A percentile compares a stretch with the other conserved stretches of the same genome.
Evolutionary conservation across 2,329 filamentous ascomycete genomes (phyloP).

Genomic region (Diplodia sapinea): DNA sequence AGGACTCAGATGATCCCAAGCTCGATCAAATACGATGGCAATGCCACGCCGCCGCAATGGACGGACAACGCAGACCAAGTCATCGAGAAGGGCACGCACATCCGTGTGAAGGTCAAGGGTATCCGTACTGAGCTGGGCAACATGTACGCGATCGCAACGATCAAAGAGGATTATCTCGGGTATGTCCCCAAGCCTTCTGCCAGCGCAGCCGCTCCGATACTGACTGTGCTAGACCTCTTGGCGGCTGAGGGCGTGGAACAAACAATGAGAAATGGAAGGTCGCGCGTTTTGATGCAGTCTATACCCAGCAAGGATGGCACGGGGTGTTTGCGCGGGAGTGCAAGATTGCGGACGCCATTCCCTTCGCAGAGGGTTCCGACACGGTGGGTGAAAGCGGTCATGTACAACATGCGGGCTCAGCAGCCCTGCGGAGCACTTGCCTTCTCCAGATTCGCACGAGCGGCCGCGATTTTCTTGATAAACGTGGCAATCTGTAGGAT

Average conservation of each 20-base stretch:
- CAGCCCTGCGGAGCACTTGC: slow-evolving; percentile 7
- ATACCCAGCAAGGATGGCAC: slow-evolving; percentile 20
- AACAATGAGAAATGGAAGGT: slow-evolving; percentile 1
- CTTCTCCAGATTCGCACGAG: neutral
- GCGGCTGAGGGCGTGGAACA: slow-evolving; percentile 6
- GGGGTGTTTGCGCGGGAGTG: neutral
- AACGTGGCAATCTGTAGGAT: slow-evolving; percentile 29
- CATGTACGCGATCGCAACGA: slow-evolving; percentile 97
- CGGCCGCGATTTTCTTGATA: slow-evolving; percentile 14
- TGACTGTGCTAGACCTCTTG: slow-evolving; percentile 18
- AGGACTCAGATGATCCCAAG: slow-evolving; percentile 78
- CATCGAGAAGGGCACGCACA: slow-evolving; percentile 91
- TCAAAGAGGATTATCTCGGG: slow-evolving; percentile 70
- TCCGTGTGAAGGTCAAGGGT: slow-evolving; percentile 93
- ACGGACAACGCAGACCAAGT: slow-evolving; percentile 93
- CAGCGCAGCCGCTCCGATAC: neutral
- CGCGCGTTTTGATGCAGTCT: slow-evolving; percentile 4
- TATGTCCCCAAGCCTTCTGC: slow-evolving; percentile 8
- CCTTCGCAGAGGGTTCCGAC: slow-evolving; percentile 7
- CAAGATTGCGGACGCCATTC: slow-evolving; percentile 4
- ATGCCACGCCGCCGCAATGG: slow-evolving; percentile 94
- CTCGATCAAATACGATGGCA: slow-evolving; percentile 92
- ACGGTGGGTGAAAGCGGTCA: slow-evolving; percentile 10
- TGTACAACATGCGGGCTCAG: neutral
- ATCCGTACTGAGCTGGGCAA: slow-evolving; percentile 90